phyloP scores from a whole-genome alignment of 257 asterid species.

The Salvia hispanica region DNA sequence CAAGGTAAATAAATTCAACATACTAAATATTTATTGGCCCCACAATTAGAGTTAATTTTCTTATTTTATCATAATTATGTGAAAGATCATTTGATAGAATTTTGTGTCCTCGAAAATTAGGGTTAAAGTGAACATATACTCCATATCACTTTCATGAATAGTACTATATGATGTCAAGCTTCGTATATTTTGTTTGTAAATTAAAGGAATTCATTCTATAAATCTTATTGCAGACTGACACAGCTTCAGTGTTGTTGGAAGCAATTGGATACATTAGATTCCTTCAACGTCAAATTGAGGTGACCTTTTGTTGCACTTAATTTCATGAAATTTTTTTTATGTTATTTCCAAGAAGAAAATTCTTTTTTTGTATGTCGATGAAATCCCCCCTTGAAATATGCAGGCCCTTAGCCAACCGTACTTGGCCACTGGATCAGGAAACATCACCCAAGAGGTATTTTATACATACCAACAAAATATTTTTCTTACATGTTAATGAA shows the following conservation, averaged over 20 bases:
- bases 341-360: no score
- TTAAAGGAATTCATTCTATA: no score
- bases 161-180: no score
- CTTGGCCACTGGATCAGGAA: slow-evolving; percentile 45
- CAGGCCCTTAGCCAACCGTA: slow-evolving; percentile 88
- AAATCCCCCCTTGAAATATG: slow-evolving; percentile 3
- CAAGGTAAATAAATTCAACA: slow-evolving; percentile 50
- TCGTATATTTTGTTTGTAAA: neutral
- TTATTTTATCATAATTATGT: no score
- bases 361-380: no score
- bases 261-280: slow-evolving; percentile 85
- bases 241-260: slow-evolving; percentile 84
- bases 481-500: no score
- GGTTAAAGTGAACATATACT: neutral
- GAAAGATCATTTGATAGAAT: neutral
- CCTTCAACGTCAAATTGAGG: slow-evolving; percentile 90
- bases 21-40: neutral
- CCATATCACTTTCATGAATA: no score
- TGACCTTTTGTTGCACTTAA: slow-evolving; percentile 39
- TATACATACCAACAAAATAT: no score
- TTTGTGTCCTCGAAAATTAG: no score
- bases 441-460: slow-evolving; percentile 15
- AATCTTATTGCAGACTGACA: slow-evolving; percentile 77
- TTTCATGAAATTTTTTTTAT: neutral
- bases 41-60: no score